These are phyloP conservation scores for Colletotrichum aenigma DNA, from an alignment of 2,329 filamentous ascomycete genomes.

Conservation along the genomic window DNA sequence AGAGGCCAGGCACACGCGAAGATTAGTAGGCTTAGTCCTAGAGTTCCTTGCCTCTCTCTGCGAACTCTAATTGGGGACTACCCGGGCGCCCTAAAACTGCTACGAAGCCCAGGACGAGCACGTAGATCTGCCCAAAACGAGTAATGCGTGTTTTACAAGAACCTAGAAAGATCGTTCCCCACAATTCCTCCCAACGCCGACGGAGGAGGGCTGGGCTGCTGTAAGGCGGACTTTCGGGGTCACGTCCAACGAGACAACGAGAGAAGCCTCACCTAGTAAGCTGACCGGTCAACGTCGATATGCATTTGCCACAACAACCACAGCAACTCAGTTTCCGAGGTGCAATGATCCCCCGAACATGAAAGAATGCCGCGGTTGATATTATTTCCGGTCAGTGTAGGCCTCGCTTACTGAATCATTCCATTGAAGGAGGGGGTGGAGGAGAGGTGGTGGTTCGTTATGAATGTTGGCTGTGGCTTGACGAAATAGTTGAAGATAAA, in stretches of 20 bases:
- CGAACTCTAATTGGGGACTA: neutral
- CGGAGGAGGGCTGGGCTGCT: neutral
- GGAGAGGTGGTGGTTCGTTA: neutral
- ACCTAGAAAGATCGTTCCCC: neutral
- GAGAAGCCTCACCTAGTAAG: neutral
- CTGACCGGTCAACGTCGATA: neutral
- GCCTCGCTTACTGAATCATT: neutral
- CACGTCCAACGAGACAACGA: neutral
- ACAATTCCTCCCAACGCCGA: neutral
- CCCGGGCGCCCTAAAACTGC: neutral
- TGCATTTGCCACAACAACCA: neutral
- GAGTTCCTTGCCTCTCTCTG: neutral
- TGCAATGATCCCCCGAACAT: neutral
- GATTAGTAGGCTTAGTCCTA: neutral
- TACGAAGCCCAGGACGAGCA: neutral
- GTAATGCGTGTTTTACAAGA: neutral
- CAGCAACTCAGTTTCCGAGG: neutral
- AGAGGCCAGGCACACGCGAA: neutral
- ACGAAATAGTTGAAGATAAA: neutral
- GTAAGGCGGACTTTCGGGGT: neutral
- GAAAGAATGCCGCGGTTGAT: neutral
- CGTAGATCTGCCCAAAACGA: neutral
- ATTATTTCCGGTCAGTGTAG: neutral
- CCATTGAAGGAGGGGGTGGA: neutral
- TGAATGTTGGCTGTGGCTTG: neutral